phyloP scores from a whole-genome alignment of 2,329 filamentous ascomycete genomes.

The Leptodontidium sp. region DNA sequence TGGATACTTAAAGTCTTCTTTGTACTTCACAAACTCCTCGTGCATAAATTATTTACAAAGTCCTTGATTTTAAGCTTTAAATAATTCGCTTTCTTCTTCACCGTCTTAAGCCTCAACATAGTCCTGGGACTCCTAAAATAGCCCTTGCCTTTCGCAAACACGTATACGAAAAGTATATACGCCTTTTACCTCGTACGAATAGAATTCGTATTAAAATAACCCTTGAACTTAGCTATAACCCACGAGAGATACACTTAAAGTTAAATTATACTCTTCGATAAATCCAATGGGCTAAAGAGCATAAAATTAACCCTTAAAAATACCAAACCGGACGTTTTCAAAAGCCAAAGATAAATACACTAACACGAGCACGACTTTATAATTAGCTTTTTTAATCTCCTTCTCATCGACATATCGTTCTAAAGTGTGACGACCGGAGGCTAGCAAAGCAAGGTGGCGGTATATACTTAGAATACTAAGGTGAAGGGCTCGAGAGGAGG shows the following conservation, averaged over 20 bases:
- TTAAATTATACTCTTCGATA: neutral
- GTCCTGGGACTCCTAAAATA: neutral
- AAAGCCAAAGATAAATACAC: too few relatives aligned
- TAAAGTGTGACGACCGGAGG: too few relatives aligned
- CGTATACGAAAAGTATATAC: neutral
- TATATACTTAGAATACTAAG: too few relatives aligned
- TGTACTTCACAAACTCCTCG: too few relatives aligned
- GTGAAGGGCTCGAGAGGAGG: too few relatives aligned
- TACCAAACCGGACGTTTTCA: neutral
- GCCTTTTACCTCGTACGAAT: neutral
- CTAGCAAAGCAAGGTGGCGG: too few relatives aligned
- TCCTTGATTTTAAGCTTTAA: neutral
- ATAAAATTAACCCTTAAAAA: neutral
- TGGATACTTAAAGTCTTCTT: too few relatives aligned
- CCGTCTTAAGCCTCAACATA: neutral
- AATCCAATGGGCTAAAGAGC: neutral
- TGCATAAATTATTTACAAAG: neutral
- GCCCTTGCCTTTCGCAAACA: neutral
- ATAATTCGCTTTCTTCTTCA: neutral
- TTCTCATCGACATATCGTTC: neutral
- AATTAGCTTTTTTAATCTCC: neutral
- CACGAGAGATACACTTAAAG: neutral
- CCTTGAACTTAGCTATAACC: neutral
- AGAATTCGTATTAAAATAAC: conserved; percentile 1
- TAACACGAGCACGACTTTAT: neutral